Evolutionary conservation across 345 rosid species (phyloP).

Genomic region (Psidium friedrichsthalianum): DNA sequence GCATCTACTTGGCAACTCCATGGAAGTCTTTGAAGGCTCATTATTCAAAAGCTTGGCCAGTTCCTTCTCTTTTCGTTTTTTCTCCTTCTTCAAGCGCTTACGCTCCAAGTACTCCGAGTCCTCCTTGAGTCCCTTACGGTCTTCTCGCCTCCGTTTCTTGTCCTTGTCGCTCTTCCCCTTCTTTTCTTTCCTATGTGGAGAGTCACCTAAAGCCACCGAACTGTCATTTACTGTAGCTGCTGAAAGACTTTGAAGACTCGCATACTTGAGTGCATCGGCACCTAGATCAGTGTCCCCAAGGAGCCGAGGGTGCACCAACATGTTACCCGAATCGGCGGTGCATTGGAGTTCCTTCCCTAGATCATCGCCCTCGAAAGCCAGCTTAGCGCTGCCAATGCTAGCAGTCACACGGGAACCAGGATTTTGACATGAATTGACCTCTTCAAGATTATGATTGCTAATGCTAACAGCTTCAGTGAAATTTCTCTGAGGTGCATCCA

Average conservation of each 20-base stretch:
- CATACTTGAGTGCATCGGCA: slow-evolving; percentile 39
- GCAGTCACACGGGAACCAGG: slow-evolving; percentile 83
- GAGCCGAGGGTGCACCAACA: slow-evolving; percentile 23
- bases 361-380: slow-evolving; percentile 53
- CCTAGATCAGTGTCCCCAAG: slow-evolving; percentile 38
- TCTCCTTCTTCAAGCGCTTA: slow-evolving; percentile 84
- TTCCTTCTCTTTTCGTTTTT: slow-evolving; percentile 70
- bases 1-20: slow-evolving; percentile 5
- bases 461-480: slow-evolving; percentile 58
- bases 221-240: slow-evolving; percentile 19
- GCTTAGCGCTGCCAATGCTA: slow-evolving; percentile 88
- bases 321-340: slow-evolving; percentile 85
- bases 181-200: slow-evolving; percentile 29
- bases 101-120: slow-evolving; percentile 62
- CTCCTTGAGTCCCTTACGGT: slow-evolving; percentile 14
- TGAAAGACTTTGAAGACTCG: slow-evolving; percentile 57
- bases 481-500: slow-evolving; percentile 86
- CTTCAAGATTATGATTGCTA: slow-evolving; percentile 71
- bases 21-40: slow-evolving; percentile 18
- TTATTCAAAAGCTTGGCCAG: slow-evolving; percentile 42
- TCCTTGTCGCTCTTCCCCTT: slow-evolving; percentile 29
- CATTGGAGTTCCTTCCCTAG: slow-evolving; percentile 86
- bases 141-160: slow-evolving; percentile 61
- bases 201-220: slow-evolving; percentile 6
- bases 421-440: slow-evolving; percentile 82